Percentiles rank a stretch among this genome's conserved stretches.
These are phyloP conservation scores for Elsinoe australis DNA, from an alignment of 2,329 filamentous ascomycete species.

Conservation along the genomic window DNA sequence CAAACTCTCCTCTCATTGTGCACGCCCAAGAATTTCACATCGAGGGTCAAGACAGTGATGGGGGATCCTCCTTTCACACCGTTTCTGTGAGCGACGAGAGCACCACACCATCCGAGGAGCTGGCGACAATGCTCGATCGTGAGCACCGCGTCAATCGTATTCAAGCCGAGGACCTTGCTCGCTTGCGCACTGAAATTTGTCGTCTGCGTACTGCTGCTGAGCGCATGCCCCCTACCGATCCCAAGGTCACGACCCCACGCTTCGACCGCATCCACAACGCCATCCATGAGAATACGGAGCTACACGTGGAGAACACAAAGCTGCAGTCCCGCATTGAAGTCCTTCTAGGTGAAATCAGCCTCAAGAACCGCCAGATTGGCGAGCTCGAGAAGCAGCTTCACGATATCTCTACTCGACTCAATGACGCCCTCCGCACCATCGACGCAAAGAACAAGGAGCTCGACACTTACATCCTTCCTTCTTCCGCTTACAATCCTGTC, in stretches of 20 bases:
- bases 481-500: background rate
- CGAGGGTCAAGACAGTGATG: background rate
- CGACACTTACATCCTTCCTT: constrained; percentile 1
- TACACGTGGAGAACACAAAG: background rate
- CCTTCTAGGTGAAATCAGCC: background rate
- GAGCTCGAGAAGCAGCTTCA: constrained; percentile 14
- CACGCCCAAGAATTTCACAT: constrained; percentile 10
- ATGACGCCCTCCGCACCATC: background rate
- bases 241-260: background rate
- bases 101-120: constrained; percentile 6
- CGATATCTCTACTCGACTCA: constrained; percentile 5
- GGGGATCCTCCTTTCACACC: constrained; percentile 7
- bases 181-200: constrained; percentile 1
- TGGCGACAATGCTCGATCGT: constrained; percentile 7
- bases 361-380: constrained; percentile 11
- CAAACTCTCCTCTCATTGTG: background rate
- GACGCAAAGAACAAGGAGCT: constrained; percentile 4
- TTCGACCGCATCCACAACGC: background rate
- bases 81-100: constrained; percentile 4
- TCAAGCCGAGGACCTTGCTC: background rate
- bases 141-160: constrained; percentile 16
- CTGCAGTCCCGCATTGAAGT: background rate
- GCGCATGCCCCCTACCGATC: background rate
- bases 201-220: constrained; percentile 4
- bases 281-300: background rate